Conservation (phyloP, 305 asterid genomes). For the Rubia peregrina region DNA sequence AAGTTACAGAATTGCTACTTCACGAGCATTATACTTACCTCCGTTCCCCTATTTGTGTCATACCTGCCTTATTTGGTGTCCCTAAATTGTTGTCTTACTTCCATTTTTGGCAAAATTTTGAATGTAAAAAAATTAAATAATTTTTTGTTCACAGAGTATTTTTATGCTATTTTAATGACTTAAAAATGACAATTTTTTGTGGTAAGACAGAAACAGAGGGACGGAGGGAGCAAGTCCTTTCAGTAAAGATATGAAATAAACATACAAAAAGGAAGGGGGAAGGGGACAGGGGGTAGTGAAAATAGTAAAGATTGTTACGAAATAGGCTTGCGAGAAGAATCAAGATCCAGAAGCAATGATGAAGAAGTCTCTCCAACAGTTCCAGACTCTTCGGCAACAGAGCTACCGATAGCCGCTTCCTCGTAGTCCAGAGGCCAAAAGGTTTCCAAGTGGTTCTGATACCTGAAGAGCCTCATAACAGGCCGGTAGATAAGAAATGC, state of each 20-base stretch:
- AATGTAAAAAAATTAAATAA: no score
- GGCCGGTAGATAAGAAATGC: conserved; percentile 96
- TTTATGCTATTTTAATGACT: no score
- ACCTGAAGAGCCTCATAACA: conserved; percentile 90
- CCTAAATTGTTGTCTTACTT: no score
- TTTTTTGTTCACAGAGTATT: no score
- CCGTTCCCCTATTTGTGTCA: no score
- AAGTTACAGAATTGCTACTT: not conserved
- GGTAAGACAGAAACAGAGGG: no score
- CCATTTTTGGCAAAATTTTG: no score
- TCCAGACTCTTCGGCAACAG: conserved; percentile 57
- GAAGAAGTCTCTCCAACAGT: conserved; percentile 32
- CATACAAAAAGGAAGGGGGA: not conserved
- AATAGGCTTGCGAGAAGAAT: conserved; percentile 62
- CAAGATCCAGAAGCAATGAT: conserved; percentile 66
- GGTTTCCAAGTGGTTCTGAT: conserved; percentile 48
- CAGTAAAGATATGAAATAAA: not conserved
- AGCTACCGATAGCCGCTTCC: conserved; percentile 36
- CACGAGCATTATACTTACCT: not conserved
- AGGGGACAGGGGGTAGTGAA: conserved; percentile 13
- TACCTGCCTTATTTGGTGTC: no score
- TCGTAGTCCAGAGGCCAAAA: conserved; percentile 84
- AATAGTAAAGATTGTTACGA: conserved; percentile 36
- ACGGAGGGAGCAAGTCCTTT: not conserved
- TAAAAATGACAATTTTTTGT: no score